Evolutionary conservation across 2,329 filamentous ascomycete species (phyloP).

Genomic region (Fusarium pininemorale): DNA sequence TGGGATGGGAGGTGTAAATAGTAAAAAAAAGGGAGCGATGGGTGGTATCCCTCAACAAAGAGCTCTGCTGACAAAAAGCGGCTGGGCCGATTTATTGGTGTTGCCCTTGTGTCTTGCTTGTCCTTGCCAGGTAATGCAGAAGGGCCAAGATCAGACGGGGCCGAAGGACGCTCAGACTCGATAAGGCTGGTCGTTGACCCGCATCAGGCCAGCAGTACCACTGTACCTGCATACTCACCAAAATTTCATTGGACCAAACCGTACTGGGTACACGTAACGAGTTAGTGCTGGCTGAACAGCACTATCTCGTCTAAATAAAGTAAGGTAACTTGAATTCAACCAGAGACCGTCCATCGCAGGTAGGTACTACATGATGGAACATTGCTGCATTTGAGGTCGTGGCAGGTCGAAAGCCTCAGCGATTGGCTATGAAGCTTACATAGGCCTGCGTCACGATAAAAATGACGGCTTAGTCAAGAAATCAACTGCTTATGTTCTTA

Average conservation of each 20-base stretch:
- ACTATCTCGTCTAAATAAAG: not conserved
- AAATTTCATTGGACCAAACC: not conserved
- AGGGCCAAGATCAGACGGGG: slow-evolving; percentile 18
- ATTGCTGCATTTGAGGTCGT: not conserved
- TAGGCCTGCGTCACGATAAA: not conserved
- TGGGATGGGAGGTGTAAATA: slow-evolving; percentile 21
- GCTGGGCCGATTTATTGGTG: slow-evolving; percentile 20
- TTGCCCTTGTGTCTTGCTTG: slow-evolving; percentile 29
- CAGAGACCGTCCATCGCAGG: not conserved
- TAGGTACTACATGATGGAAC: not conserved
- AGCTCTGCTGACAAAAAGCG: slow-evolving; percentile 27
- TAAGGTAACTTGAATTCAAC: not conserved
- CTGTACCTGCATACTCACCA: slow-evolving; percentile 6
- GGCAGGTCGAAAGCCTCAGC: slow-evolving; percentile 8
- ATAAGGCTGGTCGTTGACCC: not conserved
- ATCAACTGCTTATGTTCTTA: not conserved
- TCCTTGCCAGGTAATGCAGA: slow-evolving; percentile 21
- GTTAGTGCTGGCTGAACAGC: slow-evolving; percentile 4
- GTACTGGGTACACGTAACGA: slow-evolving; percentile 13
- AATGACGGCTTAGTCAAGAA: not conserved
- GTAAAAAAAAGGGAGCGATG: slow-evolving; percentile 12
- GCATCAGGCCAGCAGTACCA: slow-evolving; percentile 14
- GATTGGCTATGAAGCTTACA: not conserved
- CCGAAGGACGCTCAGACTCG: not conserved
- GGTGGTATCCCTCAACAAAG: slow-evolving; percentile 19